A percentile compares a stretch with the other conserved stretches of the same genome.
phyloP scores from a whole-genome alignment of 1,284 basidiomycete genomes.

The Boletus sp. region DNA sequence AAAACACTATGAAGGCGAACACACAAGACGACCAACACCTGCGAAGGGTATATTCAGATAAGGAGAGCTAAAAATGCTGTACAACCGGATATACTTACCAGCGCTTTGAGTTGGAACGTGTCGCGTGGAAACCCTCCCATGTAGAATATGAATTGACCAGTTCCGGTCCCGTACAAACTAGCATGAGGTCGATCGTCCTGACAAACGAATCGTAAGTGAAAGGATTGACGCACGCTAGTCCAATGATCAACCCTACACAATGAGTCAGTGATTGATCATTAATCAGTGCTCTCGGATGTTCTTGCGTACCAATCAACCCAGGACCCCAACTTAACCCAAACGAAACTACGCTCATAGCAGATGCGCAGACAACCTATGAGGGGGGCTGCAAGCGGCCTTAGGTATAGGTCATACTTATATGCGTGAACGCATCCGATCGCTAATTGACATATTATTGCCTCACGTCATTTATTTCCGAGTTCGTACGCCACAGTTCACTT shows the following conservation, averaged over 20 bases:
- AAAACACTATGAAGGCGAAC: neutral
- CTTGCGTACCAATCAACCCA: conserved; percentile 13
- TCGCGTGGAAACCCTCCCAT: conserved; percentile 18
- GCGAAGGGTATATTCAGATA: neutral
- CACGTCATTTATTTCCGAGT: neutral
- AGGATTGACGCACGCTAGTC: conserved; percentile 5
- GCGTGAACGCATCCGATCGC: neutral
- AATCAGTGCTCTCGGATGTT: no score
- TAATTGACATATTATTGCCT: no score
- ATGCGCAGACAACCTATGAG: neutral
- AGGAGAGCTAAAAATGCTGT: neutral
- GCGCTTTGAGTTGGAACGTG: conserved; percentile 3
- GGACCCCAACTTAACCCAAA: conserved; percentile 6
- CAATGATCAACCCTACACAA: conserved; percentile 8
- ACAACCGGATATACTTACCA: conserved; percentile 7
- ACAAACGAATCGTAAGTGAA: neutral
- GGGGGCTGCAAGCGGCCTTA: no score
- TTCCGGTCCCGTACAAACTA: conserved; percentile 19
- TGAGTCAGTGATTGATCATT: neutral
- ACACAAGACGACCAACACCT: conserved; percentile 18
- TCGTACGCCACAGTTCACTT: neutral
- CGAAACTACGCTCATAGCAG: neutral
- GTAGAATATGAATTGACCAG: conserved; percentile 22
- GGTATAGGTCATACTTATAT: neutral
- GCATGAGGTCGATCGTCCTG: neutral